Evolutionary conservation across 148 eudicot species (phyloP), one percentile per base, ranked within the genome.

Genomic region (Polygonum aviculare): DNA sequence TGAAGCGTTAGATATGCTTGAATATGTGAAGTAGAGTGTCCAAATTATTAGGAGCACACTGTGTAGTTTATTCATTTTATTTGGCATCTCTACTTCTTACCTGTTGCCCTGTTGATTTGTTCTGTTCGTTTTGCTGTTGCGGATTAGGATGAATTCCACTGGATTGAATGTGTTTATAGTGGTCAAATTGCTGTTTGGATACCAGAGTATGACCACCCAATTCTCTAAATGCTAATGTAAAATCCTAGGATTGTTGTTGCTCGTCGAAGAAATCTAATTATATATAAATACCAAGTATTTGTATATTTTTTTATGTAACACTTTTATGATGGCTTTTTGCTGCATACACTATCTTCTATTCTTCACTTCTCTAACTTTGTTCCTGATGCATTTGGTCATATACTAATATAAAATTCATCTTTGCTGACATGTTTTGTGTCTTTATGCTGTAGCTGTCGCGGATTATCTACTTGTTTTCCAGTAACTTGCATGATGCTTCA

Each of bases 401-500:
- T 22, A 60, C 67, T 12, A 8, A 22, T 63, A 26, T 63, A 63
- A 33, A 12, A 11, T 31, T 16, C 40, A 31, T 33, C 39, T 31
- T 63, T 26, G 40, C 16, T 63, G 69, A 7, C 63, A 19, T 57
- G 21, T 2, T 57, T 51, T 79, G 5, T 21, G 55, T 77, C 52
- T 19, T 78, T 50, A 55, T 78, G 44, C 39, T 89, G 89, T 97
- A 95, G 96, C 72, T 95, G 51, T 95, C 98, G 9, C 88, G 96
- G 76, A 95, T 95, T 74, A 95, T 95, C 59, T 95, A 95, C 85
- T 84, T 95, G 82, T 95, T 95, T 81, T 95, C 98, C 3, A 95
- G 98, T 87, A 95, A 92, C 83, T 90, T 95, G 98, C 98, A 95
- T 75, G 98, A 95, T 65, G 97, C 98, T 70, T 89, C 97, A 51